A percentile compares a stretch with the other conserved stretches of the same genome.
These are phyloP conservation scores for Magnolia officinalis DNA, from an alignment of 164 flowering plant species.

Conservation along the genomic window DNA sequence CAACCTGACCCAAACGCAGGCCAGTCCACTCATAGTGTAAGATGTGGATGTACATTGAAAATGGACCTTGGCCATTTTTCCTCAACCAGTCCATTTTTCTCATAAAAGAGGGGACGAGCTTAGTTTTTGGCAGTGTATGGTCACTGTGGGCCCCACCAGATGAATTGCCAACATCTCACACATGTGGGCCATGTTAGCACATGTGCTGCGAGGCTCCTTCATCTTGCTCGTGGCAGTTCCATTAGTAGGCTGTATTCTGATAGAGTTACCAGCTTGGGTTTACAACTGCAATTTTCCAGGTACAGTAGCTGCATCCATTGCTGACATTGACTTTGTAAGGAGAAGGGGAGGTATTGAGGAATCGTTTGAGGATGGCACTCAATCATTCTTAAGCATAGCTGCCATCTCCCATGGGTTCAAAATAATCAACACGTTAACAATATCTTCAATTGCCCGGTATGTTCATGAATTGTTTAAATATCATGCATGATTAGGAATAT, in stretches of 20 bases:
- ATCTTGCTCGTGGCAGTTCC: not conserved
- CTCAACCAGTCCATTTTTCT: not conserved
- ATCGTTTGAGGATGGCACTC: constrained; percentile 88
- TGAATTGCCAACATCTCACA: too few species aligned
- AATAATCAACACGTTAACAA: constrained; percentile 55
- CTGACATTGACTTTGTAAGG: constrained; percentile 80
- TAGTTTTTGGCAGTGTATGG: not conserved
- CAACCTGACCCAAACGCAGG: not conserved
- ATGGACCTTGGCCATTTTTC: not conserved
- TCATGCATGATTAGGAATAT: not conserved
- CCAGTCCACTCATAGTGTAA: too few species aligned
- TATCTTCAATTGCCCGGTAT: constrained; percentile 60
- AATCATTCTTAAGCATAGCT: constrained; percentile 80
- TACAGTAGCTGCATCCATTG: constrained; percentile 91
- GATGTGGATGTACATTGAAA: not conserved
- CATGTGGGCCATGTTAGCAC: too few species aligned
- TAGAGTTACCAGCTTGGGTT: constrained; percentile 7
- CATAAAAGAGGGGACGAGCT: not conserved
- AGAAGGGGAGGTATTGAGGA: constrained; percentile 75
- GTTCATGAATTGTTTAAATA: not conserved
- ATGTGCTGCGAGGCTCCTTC: not conserved
- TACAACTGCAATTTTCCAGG: constrained; percentile 39
- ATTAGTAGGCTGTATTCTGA: not conserved
- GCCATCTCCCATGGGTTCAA: constrained; percentile 75
- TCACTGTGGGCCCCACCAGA: not conserved